Evolutionary conservation across 2,329 filamentous ascomycete species (phyloP).

Genomic region (Lachnellula occidentalis): DNA sequence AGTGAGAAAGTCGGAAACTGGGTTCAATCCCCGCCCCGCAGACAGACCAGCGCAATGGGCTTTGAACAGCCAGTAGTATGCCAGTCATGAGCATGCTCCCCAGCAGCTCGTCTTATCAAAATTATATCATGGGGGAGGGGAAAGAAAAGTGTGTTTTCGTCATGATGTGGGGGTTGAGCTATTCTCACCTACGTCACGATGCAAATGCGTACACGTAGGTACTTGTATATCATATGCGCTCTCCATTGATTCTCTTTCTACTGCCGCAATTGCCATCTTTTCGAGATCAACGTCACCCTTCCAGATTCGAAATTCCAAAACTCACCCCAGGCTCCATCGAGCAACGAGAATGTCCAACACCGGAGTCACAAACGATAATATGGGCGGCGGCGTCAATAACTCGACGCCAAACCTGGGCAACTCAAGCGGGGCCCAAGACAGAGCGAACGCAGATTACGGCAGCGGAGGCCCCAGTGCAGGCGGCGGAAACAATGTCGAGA

Average conservation of each 20-base stretch:
- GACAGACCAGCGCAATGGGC: neutral
- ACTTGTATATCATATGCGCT: no score
- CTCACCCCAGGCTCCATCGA: neutral
- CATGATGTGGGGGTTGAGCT: neutral
- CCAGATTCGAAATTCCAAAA: neutral
- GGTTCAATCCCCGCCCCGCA: no score
- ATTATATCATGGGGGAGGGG: no score
- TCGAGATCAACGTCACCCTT: neutral
- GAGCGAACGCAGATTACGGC: neutral
- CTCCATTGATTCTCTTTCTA: neutral
- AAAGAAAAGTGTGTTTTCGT: neutral
- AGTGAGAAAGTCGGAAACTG: no score
- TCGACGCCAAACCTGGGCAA: neutral
- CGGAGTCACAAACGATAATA: neutral
- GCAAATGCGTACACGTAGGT: no score
- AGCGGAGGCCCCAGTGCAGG: neutral
- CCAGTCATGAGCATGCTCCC: no score
- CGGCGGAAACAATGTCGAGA: neutral
- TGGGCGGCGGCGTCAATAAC: neutral
- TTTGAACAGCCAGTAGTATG: no score
- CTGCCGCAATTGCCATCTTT: no score
- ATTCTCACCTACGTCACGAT: neutral
- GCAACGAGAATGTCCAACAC: neutral
- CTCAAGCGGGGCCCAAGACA: neutral
- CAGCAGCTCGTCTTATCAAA: neutral